phyloP scores from a whole-genome alignment of 192 early-diverging fungal species.

The Diversispora eburnea region DNA sequence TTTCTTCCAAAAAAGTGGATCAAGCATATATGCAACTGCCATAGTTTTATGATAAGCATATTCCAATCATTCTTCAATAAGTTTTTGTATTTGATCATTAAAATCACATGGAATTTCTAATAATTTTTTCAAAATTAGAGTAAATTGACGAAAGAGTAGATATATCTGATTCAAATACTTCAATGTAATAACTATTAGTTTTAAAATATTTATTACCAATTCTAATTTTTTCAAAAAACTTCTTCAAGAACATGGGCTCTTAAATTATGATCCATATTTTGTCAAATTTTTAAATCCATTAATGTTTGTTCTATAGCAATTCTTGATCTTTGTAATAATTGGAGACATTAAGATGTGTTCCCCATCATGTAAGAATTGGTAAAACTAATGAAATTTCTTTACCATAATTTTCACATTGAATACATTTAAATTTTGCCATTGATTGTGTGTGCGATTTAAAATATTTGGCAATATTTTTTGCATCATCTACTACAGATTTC shows the following conservation, averaged over 20 bases:
- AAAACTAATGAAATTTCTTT: neutral
- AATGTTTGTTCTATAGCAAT: neutral
- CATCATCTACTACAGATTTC: neutral
- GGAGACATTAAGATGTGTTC: neutral
- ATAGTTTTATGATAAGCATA: neutral
- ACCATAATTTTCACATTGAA: neutral
- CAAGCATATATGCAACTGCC: neutral
- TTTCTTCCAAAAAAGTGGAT: constrained; percentile 1
- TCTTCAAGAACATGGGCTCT: neutral
- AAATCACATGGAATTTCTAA: neutral
- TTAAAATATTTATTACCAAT: neutral
- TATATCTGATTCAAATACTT: constrained; percentile 10
- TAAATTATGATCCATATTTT: neutral
- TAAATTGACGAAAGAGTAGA: neutral
- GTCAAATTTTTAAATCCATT: neutral
- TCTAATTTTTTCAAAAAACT: neutral
- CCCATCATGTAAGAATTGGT: neutral
- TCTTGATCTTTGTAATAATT: neutral
- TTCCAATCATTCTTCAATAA: neutral
- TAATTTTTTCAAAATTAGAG: neutral
- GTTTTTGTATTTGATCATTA: neutral
- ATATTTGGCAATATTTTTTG: neutral
- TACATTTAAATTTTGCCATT: neutral
- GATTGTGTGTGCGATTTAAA: neutral
- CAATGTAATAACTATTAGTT: neutral